phyloP scores from a whole-genome alignment of 495 filamentous ascomycete genomes.

The Haplographium delicatum region DNA sequence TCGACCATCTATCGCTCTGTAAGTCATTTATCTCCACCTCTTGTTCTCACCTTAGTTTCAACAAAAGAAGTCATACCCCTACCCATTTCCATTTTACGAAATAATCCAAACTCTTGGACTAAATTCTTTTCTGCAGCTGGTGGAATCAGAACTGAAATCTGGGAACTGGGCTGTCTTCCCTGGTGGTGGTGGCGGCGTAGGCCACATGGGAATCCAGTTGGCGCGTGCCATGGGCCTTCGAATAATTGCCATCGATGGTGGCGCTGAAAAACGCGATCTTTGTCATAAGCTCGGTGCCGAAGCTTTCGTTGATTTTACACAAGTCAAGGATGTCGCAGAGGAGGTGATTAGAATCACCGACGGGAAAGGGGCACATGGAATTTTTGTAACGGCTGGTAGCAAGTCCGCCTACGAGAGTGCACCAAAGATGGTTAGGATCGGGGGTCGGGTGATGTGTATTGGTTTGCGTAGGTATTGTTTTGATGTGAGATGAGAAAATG shows the following conservation, averaged over 20 bases:
- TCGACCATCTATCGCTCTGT: constrained; percentile 37
- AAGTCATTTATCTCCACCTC: too few species aligned
- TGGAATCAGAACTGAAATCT: constrained; percentile 31
- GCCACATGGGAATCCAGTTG: constrained; percentile 24
- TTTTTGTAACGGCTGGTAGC: constrained; percentile 15
- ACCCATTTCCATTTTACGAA: too few species aligned
- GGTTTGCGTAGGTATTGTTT: not conserved
- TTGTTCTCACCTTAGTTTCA: too few species aligned
- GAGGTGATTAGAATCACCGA: constrained; percentile 12
- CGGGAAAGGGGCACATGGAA: constrained; percentile 21
- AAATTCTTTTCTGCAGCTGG: too few species aligned
- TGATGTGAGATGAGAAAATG: not conserved
- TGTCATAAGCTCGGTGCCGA: constrained; percentile 33
- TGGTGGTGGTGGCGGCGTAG: constrained; percentile 28
- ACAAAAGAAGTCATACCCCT: too few species aligned
- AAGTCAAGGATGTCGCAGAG: constrained; percentile 8
- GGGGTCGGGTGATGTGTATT: constrained; percentile 14
- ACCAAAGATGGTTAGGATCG: constrained; percentile 9
- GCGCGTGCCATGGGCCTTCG: constrained; percentile 36
- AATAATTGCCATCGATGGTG: constrained; percentile 33
- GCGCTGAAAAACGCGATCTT: constrained; percentile 29
- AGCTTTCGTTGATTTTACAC: constrained; percentile 33
- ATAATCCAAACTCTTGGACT: too few species aligned
- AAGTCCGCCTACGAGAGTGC: not conserved
- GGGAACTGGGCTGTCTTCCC: constrained; percentile 41